Evolutionary conservation across 1,284 basidiomycete species (phyloP), one percentile per base, ranked within the genome.

Genomic region (Puccinia polysora): DNA sequence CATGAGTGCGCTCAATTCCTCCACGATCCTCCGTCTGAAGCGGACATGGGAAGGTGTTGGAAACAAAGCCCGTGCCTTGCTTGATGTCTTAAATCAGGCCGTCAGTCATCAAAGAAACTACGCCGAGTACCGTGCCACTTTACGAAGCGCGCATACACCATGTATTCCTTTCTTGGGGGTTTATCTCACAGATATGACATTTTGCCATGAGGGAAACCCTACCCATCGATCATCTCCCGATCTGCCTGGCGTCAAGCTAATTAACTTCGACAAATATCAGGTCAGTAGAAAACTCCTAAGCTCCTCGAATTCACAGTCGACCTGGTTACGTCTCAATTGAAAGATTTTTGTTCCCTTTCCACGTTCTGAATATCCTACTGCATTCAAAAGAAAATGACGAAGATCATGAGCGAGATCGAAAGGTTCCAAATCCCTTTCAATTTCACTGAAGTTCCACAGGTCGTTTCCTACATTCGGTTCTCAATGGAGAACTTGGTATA

Each of bases 201-300:
- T 97, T 81, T 94, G 91, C 77, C 86, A 89, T 65, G 95, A 96
- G 78, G 95, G 95, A 45, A 97, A 97, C 80, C 88, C 91, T 7
- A 88, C 89, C 7, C 84, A 87, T 76, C 85, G 95, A 75, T 84
- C 87, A n/a, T 89, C 91, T 12, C 89, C 79, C 6, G 38, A 74
- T 15, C 87, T 87, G 68, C 83, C 88, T 1, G 85, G 86, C 62
- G 88, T 91, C 80, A 89, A 88, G 78, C 81, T 98, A 59, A 84
- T 97, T 79, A 98, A 98, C 81, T 94, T 96, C 80, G 95, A 94
- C 82, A 80, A 80, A 60, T 82, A 81, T 73, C 77, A 95, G 91
- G 82, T 96, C 89, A 77, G 87, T 75, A 65, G 15, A 55, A 18
- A n/a, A n/a, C n/a, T n/a, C 18, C 43, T 30, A 15, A 23, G 45